Base-by-base conservation (phyloP, 257 asterid genomes). In the Rauvolfia tetraphylla region DNA sequence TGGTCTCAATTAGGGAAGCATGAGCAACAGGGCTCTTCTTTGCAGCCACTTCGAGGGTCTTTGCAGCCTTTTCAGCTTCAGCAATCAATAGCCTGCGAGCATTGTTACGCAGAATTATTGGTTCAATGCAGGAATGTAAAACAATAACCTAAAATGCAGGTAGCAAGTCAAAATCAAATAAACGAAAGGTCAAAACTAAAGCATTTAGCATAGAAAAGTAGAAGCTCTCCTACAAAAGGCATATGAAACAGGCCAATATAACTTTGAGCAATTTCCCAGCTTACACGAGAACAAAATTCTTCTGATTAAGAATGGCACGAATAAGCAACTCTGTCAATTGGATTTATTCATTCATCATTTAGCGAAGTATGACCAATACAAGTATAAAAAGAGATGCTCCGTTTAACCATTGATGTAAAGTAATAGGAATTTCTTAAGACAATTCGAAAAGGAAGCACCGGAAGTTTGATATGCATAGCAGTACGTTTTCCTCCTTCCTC, bases 11-110 rank as follows among this genome's bases (percentile, higher is more conserved):
- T 27, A 95, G 88, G 1, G 97, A 89, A 0, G 93, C 93, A 42
- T 80, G 86, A 76, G 92, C 99, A 33, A 87, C 70, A 79, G 90
- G 87, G 85, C 89, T 92, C 53, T 80, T 86, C 83, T 79, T 79
- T 66, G 95, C 95, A 72, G 97, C 90, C 74, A 62, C 59, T 85
- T 90, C 98, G 27, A 95, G 96, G 39, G 92, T 91, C 79, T 84
- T 83, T 6, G 94, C 95, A 23, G 98, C 99, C 75, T 91, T 92
- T 89, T 90, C 96, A 75, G 99, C 98, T 87, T 91, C 98, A 73
- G 92, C 91, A 72, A 92, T 95, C 89, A 95, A 81, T 79, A 83
- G 77, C 89, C 99, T 92, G 92, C 72, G 73, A 77, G 44, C 12
- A 67, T 38, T 67, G 10, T 67, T 22, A 22, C 38, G 51, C 33